phyloP scores from a whole-genome alignment of 495 filamentous ascomycete species.

The Tuber aestivum region DNA sequence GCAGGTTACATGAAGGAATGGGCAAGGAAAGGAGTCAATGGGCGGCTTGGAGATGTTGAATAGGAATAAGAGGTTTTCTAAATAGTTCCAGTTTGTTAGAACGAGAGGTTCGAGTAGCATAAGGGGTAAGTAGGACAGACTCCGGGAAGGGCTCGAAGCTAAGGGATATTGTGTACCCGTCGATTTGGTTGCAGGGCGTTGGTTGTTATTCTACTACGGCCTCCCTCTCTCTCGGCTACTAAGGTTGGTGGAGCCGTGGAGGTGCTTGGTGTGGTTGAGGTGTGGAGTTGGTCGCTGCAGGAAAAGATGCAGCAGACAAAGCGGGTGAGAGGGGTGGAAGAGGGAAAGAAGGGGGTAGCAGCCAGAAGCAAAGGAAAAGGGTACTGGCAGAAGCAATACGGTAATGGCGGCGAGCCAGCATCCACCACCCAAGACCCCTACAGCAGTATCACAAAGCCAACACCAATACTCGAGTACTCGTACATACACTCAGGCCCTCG shows the following conservation, averaged over 20 bases:
- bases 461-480: not conserved
- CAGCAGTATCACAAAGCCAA: not conserved
- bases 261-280: constrained; percentile 29
- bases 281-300: constrained; percentile 24
- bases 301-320: constrained; percentile 15
- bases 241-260: not conserved
- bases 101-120: not conserved
- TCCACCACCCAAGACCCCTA: not conserved
- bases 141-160: not conserved
- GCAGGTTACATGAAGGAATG: not conserved
- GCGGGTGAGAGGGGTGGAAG: constrained; percentile 17
- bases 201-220: constrained; percentile 12
- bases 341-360: constrained; percentile 11
- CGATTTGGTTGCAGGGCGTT: not conserved
- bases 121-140: not conserved
- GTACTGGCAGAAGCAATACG: not conserved
- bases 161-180: not conserved
- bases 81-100: not conserved
- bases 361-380: not conserved
- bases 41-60: not conserved
- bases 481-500: not conserved
- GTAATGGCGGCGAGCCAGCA: not conserved
- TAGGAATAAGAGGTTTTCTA: not conserved
- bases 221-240: constrained; percentile 12
- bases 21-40: not conserved